phyloP scores from a whole-genome alignment of 2,329 filamentous ascomycete species.

The Calonectria honghensis region DNA sequence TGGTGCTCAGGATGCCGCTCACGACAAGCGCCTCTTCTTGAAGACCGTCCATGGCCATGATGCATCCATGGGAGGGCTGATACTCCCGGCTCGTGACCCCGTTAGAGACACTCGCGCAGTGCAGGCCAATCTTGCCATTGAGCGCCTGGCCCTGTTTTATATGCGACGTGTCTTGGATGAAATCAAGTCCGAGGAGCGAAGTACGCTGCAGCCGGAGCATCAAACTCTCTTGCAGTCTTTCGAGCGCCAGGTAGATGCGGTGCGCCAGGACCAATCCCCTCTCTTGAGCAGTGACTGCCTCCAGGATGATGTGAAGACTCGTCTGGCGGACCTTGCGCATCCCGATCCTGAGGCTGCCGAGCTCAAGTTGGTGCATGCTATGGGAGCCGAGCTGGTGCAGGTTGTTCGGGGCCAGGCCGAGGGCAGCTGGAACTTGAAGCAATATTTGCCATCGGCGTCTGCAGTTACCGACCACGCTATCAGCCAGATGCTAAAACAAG shows the following conservation, averaged over 20 bases:
- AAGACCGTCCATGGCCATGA: not conserved
- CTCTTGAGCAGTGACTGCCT: not conserved
- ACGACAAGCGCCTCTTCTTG: not conserved
- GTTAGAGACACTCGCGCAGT: not conserved
- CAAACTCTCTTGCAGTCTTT: not conserved
- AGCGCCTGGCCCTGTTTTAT: not conserved
- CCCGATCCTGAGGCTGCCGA: not conserved
- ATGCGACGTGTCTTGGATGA: not conserved
- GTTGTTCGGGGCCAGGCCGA: not conserved
- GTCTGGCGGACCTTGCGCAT: not conserved
- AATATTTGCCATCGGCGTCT: not conserved
- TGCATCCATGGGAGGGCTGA: not conserved
- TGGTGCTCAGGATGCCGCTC: not conserved
- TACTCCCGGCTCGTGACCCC: not conserved
- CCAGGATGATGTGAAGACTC: not conserved
- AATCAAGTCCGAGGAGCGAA: not conserved
- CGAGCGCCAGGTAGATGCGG: not conserved
- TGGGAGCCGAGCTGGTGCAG: not conserved
- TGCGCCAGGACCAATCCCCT: not conserved
- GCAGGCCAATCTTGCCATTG: not conserved
- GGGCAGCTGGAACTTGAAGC: not conserved
- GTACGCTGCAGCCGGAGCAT: not conserved
- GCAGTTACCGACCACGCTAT: not conserved
- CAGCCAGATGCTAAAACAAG: not conserved
- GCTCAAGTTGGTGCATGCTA: not conserved